These are phyloP conservation scores for Rhodosporidiobolus sp. DNA, from an alignment of 768 basidiomycete genomes.

Conservation along the genomic window DNA sequence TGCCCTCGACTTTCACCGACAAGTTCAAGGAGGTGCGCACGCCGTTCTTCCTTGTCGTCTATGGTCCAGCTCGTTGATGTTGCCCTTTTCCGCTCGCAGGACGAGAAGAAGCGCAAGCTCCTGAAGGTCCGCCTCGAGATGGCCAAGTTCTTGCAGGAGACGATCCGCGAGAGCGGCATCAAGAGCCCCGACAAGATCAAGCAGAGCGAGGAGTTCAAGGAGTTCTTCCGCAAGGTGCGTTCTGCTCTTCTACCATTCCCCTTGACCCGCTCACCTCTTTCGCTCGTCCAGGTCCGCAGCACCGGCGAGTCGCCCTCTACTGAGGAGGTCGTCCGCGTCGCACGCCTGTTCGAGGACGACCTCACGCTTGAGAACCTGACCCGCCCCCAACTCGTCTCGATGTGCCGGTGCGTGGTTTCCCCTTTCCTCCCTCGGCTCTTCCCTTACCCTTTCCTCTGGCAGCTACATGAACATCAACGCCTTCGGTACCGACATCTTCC, in stretches of 20 bases:
- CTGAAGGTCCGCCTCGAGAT: conserved; percentile 92
- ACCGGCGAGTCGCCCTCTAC: conserved; percentile 91
- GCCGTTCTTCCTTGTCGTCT: too few species aligned
- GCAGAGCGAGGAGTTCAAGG: conserved; percentile 92
- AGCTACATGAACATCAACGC: conserved; percentile 94
- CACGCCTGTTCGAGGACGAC: conserved; percentile 95
- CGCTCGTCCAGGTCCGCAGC: conserved; percentile 65
- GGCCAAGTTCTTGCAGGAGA: conserved; percentile 99
- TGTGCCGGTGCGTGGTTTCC: conserved; percentile 60
- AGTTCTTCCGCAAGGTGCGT: conserved; percentile 93
- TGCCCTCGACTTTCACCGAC: conserved; percentile 97
- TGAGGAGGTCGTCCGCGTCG: conserved; percentile 85
- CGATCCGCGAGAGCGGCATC: conserved; percentile 85
- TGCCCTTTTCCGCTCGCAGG: conserved; percentile 54
- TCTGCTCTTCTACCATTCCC: background rate
- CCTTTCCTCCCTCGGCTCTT: background rate
- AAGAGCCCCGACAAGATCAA: conserved; percentile 85
- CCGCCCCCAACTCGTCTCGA: conserved; percentile 94
- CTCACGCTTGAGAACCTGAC: conserved; percentile 96
- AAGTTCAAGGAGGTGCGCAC: conserved; percentile 79
- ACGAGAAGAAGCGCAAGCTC: conserved; percentile 94
- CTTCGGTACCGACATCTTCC: conserved; percentile 97
- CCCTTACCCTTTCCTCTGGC: background rate
- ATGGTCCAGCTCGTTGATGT: background rate
- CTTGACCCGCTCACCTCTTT: background rate